Conservation (phyloP, 306 rosid genomes). For the Cicer bijugum region DNA sequence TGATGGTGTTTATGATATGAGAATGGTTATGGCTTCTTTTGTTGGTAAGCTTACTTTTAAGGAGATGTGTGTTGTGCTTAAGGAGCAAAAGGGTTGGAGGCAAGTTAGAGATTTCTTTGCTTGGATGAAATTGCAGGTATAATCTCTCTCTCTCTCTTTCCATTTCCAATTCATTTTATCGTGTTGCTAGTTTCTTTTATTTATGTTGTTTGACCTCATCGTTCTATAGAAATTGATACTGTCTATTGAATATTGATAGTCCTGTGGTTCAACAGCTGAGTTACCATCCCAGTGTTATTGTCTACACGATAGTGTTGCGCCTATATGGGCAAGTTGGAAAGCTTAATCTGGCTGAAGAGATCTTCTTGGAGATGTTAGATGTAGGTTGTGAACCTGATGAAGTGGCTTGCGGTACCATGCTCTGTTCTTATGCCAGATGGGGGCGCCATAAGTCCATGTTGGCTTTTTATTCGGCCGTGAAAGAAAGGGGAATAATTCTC, state of each 20-base stretch:
- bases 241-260: conserved; percentile 66
- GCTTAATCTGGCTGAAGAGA: conserved; percentile 80
- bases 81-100: conserved; percentile 94
- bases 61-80: conserved; percentile 89
- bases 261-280: conserved; percentile 78
- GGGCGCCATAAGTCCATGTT: conserved; percentile 89
- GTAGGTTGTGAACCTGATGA: conserved; percentile 86
- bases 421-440: conserved; percentile 96
- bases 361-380: conserved; percentile 96
- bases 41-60: conserved; percentile 76
- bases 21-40: conserved; percentile 75
- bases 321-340: conserved; percentile 88
- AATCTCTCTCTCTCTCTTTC: background rate
- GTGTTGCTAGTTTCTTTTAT: background rate
- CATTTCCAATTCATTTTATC: background rate
- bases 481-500: conserved; percentile 62
- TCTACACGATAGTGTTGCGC: conserved; percentile 82
- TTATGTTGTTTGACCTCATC: conserved; percentile 33
- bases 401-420: conserved; percentile 95
- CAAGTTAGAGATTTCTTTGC: conserved; percentile 81
- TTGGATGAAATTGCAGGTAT: conserved; percentile 98
- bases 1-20: conserved; percentile 69
- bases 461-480: conserved; percentile 82
- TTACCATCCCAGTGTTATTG: conserved; percentile 83
- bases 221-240: conserved; percentile 47